Conservation (phyloP, 805 yeast genomes). For the Candida chilensis region DNA sequence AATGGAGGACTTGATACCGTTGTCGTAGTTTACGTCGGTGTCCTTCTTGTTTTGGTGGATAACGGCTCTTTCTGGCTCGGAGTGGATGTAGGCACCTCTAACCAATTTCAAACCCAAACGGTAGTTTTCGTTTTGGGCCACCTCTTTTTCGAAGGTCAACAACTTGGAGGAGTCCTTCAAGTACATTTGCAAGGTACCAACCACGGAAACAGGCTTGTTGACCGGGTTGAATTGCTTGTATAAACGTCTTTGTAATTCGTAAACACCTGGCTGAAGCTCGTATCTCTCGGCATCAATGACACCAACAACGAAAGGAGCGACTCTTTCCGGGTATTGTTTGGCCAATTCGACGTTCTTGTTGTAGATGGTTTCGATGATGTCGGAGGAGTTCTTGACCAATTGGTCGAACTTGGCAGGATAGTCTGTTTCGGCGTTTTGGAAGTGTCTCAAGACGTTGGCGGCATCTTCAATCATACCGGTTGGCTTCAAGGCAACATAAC, state of each 20-base stretch:
- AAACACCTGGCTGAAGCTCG: conserved; percentile 85
- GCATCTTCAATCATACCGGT: conserved; percentile 82
- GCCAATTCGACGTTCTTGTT: conserved; percentile 42
- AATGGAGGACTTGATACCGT: conserved; percentile 55
- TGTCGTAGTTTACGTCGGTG: conserved; percentile 73
- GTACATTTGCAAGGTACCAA: conserved; percentile 93
- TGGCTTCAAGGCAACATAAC: conserved; percentile 89
- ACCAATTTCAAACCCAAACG: conserved; percentile 83
- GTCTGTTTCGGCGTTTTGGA: conserved; percentile 38
- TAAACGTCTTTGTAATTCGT: conserved; percentile 77
- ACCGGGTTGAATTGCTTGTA: conserved; percentile 63
- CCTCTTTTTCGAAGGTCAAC: conserved; percentile 50
- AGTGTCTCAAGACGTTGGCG: conserved; percentile 59
- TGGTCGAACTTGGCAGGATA: conserved; percentile 35
- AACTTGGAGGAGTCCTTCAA: conserved; percentile 60
- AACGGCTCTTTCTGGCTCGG: conserved; percentile 68
- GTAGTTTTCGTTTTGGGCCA: conserved; percentile 55
- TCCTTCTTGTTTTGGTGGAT: conserved; percentile 70
- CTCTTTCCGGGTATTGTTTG: conserved; percentile 49
- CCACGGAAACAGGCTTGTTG: conserved; percentile 52
- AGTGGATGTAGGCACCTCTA: conserved; percentile 92
- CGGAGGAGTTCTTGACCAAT: conserved; percentile 58
- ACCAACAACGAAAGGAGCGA: conserved; percentile 63
- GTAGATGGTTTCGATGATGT: conserved; percentile 48
- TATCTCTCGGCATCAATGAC: conserved; percentile 90